A percentile compares a stretch with the other conserved stretches of the same genome.
These are phyloP conservation scores for Solanum corneliomulleri DNA, from an alignment of 257 asterid genomes.

Conservation along the genomic window DNA sequence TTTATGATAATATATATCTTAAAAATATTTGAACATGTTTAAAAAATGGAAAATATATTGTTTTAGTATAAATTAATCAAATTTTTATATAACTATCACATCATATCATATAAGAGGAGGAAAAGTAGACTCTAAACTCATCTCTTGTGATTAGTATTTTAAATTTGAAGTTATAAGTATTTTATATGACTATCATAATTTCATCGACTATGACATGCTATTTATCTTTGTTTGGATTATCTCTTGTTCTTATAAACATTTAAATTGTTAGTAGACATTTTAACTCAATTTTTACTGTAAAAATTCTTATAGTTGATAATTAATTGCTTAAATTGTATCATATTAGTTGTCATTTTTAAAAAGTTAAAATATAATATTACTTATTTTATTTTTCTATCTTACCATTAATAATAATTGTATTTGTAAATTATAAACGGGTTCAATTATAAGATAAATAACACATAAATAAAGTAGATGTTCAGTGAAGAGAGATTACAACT, in stretches of 20 bases:
- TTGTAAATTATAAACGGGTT: background rate
- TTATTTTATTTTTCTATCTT: background rate
- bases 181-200: background rate
- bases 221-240: background rate
- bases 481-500: background rate
- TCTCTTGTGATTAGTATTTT: background rate
- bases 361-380: background rate
- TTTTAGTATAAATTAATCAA: background rate
- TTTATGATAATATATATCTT: background rate
- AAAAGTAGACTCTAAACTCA: background rate
- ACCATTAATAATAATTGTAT: background rate
- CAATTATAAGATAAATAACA: background rate
- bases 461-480: background rate
- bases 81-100: background rate
- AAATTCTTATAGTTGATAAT: background rate
- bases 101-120: accelerated
- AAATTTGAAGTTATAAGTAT: background rate
- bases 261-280: background rate
- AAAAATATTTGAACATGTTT: background rate
- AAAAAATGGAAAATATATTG: background rate
- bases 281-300: background rate
- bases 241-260: background rate
- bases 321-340: background rate
- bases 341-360: background rate
- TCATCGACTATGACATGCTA: background rate